These are phyloP conservation scores for Aspergillus hiratsukae DNA, from an alignment of 2,329 filamentous ascomycete species.

Conservation along the genomic window DNA sequence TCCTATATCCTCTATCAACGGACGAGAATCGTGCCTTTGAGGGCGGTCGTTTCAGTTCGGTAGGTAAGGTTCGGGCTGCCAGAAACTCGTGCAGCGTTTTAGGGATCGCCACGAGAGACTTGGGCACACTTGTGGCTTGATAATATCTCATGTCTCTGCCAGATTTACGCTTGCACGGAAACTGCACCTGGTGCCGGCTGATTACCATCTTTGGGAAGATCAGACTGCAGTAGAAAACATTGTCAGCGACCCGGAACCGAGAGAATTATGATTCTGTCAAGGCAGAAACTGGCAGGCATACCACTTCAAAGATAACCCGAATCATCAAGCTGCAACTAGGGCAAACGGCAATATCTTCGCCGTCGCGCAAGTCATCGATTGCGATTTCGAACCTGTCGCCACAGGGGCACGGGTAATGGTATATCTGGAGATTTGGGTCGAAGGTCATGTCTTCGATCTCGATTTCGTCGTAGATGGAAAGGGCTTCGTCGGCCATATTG, in stretches of 20 bases:
- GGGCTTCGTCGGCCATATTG: constrained; percentile 59
- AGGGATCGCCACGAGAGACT: not conserved
- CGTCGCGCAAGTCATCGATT: constrained; percentile 78
- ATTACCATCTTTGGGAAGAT: constrained; percentile 47
- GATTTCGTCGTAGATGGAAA: constrained; percentile 91
- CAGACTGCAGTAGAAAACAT: constrained; percentile 36
- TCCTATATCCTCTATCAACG: not conserved
- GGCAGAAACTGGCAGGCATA: constrained; percentile 41
- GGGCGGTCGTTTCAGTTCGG: not conserved
- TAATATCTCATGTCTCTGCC: not conserved
- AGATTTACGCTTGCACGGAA: constrained; percentile 37
- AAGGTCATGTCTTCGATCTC: constrained; percentile 99
- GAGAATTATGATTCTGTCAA: not conserved
- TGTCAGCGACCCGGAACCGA: constrained; percentile 3
- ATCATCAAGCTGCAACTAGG: constrained; percentile 98
- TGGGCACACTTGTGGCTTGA: not conserved
- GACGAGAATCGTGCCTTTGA: not conserved
- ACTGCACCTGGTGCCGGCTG: constrained; percentile 26
- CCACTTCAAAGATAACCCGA: constrained; percentile 82
- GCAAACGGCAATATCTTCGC: constrained; percentile 92
- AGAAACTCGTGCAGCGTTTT: not conserved
- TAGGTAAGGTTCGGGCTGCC: not conserved
- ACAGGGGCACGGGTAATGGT: constrained; percentile 95
- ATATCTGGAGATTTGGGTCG: constrained; percentile 75
- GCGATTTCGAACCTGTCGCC: constrained; percentile 93